Conservation (phyloP, 768 basidiomycete species). For the Kwoniella botswanensis region DNA sequence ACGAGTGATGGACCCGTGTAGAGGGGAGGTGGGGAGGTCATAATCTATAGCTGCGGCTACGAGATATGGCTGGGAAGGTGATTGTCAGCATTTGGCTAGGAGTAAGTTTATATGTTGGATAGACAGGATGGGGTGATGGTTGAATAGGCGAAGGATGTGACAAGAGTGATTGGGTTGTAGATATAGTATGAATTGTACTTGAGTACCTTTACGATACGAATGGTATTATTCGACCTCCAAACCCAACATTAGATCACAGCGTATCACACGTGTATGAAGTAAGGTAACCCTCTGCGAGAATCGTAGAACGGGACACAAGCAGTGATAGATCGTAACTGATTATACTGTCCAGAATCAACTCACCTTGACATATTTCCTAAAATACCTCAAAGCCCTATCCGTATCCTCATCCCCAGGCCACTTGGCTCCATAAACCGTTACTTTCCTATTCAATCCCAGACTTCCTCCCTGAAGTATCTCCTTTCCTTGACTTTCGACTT, state of each 20-base stretch:
- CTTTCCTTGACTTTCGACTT: slow-evolving; percentile 77
- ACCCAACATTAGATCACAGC: too few species aligned
- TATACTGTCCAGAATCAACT: slow-evolving; percentile 24
- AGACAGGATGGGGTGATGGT: background rate
- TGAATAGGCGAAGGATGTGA: background rate
- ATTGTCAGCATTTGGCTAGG: background rate
- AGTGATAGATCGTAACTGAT: background rate
- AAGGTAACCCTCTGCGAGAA: too few species aligned
- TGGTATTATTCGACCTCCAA: too few species aligned
- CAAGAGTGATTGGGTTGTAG: too few species aligned
- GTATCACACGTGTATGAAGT: too few species aligned
- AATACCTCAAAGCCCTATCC: slow-evolving; percentile 80
- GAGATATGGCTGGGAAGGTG: slow-evolving; percentile 74
- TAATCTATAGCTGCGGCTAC: slow-evolving; percentile 95
- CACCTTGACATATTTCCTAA: slow-evolving; percentile 97
- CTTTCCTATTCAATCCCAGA: slow-evolving; percentile 73
- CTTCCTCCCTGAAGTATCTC: slow-evolving; percentile 65
- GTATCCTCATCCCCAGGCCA: slow-evolving; percentile 96
- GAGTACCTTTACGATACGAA: too few species aligned
- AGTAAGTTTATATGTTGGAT: background rate
- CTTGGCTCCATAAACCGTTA: slow-evolving; percentile 83
- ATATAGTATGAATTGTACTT: too few species aligned
- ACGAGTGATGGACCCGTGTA: slow-evolving; percentile 82
- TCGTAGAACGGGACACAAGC: background rate
- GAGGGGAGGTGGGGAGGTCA: slow-evolving; percentile 76